phyloP scores from a whole-genome alignment of 176 grass and related monocot genomes.

The Eremochloa ophiuroides region DNA sequence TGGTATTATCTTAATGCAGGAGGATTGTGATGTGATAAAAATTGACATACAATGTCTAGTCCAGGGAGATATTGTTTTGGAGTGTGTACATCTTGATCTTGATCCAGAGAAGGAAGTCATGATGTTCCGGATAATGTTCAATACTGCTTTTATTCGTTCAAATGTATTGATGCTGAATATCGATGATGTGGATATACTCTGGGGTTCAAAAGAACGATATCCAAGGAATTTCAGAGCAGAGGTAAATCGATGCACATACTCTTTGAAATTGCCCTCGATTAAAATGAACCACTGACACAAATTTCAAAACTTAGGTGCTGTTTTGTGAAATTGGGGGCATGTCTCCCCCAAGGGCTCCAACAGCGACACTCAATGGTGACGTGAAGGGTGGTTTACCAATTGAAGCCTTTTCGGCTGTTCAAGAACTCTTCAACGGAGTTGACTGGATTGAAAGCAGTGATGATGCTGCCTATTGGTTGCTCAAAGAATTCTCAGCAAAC shows the following conservation, averaged over 20 bases:
- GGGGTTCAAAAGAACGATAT: slow-evolving; percentile 84
- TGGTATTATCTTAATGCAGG: slow-evolving; percentile 47
- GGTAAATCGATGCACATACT: slow-evolving; percentile 36
- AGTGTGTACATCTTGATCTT: slow-evolving; percentile 95
- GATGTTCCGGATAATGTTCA: slow-evolving; percentile 99
- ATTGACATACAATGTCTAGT: slow-evolving; percentile 97
- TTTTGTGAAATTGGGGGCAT: slow-evolving; percentile 88
- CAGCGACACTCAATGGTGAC: slow-evolving; percentile 71
- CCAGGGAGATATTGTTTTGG: slow-evolving; percentile 96
- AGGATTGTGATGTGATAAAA: slow-evolving; percentile 94
- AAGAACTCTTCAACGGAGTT: slow-evolving; percentile 93
- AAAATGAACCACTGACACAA: slow-evolving; percentile 11
- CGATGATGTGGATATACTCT: slow-evolving; percentile 89
- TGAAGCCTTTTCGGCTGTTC: slow-evolving; percentile 93
- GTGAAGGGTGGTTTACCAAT: slow-evolving; percentile 94
- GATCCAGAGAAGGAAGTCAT: slow-evolving; percentile 95
- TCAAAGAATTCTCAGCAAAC: slow-evolving; percentile 93
- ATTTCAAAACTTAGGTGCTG: slow-evolving; percentile 62
- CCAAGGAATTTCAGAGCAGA: slow-evolving; percentile 87
- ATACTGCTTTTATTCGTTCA: slow-evolving; percentile 94
- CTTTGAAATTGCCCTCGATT: not conserved
- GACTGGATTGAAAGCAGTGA: slow-evolving; percentile 88
- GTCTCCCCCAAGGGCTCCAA: slow-evolving; percentile 75
- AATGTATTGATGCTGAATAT: slow-evolving; percentile 93
- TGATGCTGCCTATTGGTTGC: slow-evolving; percentile 83